Evolutionary conservation across 106 monocot genomes (phyloP).

Genomic region (Narthecium ossifragum): DNA sequence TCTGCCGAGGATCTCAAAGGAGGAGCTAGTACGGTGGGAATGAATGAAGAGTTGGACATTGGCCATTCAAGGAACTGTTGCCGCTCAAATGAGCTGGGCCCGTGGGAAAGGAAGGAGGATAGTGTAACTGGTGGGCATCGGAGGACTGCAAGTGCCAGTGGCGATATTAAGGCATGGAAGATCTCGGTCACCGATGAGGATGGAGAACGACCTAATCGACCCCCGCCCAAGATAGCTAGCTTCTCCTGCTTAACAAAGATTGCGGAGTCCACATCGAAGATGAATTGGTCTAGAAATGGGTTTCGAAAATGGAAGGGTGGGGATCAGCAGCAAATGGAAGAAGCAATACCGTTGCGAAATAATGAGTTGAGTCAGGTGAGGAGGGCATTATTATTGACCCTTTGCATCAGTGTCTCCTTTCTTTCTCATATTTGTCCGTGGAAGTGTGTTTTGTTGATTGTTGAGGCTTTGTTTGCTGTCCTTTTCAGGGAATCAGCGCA

Average conservation of each 20-base stretch:
- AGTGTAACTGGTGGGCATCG: constrained; percentile 34
- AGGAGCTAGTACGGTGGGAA: not conserved
- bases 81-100: too few relatives aligned
- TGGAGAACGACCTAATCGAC: constrained; percentile 16
- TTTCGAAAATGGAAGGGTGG: constrained; percentile 57
- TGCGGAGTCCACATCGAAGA: constrained; percentile 37
- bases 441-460: too few relatives aligned
- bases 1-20: not conserved
- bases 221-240: constrained; percentile 34
- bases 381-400: too few relatives aligned
- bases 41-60: too few relatives aligned
- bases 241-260: constrained; percentile 30
- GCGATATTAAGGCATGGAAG: constrained; percentile 38
- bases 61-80: too few relatives aligned
- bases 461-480: not conserved
- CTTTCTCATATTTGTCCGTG: too few relatives aligned
- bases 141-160: constrained; percentile 48
- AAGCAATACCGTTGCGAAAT: constrained; percentile 39
- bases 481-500: constrained; percentile 22
- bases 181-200: constrained; percentile 26
- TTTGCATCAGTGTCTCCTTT: too few relatives aligned
- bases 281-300: constrained; percentile 42
- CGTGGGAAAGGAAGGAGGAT: constrained; percentile 18
- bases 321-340: constrained; percentile 22
- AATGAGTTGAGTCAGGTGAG: constrained; percentile 39